These are phyloP conservation scores for Saraca asoca DNA, from an alignment of 331 rosid species.

Conservation along the genomic window DNA sequence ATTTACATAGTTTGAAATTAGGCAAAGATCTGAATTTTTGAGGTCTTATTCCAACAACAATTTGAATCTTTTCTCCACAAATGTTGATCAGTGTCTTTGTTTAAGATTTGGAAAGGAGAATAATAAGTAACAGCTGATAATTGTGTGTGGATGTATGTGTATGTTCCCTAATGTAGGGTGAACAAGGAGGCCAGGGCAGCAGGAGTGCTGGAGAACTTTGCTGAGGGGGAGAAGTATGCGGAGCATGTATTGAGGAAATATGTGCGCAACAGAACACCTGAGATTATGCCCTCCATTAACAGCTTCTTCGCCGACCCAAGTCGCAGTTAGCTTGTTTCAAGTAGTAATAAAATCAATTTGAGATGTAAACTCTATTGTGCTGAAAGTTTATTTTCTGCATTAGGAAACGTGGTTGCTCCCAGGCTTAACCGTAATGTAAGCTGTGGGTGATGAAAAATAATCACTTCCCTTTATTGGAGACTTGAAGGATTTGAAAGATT, in stretches of 20 bases:
- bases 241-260: conserved; percentile 76
- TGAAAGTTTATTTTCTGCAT: no score
- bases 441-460: neutral
- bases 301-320: no score
- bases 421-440: conserved; percentile 1
- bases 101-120: neutral
- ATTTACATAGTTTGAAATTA: no score
- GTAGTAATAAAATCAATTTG: no score
- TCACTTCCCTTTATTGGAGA: neutral
- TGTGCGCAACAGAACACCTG: conserved; percentile 73
- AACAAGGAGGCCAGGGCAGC: conserved; percentile 75
- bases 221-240: conserved; percentile 79
- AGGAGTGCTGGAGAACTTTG: conserved; percentile 80
- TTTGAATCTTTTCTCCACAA: no score
- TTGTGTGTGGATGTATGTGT: neutral
- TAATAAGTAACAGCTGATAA: conserved; percentile 11
- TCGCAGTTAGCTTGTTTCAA: no score
- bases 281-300: conserved; percentile 20
- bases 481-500: neutral
- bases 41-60: no score
- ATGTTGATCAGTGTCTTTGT: neutral
- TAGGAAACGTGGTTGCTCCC: neutral
- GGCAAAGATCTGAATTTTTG: no score
- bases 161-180: conserved; percentile 50
- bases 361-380: no score